Conservation (phyloP, 352 stramenopile genomes). For the Phytophthora citricola region DNA sequence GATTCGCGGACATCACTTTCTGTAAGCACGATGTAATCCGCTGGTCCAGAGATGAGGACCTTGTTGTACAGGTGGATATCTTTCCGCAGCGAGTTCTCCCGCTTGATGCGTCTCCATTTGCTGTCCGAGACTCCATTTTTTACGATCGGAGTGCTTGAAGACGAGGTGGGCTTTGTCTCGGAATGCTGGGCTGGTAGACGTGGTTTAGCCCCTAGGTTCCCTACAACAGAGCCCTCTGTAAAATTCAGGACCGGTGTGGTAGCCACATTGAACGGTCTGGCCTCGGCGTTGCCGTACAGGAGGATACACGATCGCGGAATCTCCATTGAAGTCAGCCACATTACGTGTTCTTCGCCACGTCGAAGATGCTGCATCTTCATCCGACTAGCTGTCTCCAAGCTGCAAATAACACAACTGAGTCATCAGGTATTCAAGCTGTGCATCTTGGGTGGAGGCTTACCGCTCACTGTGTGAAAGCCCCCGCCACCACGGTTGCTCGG, state of each 20-base stretch:
- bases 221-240: slow-evolving; percentile 48
- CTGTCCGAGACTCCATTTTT: slow-evolving; percentile 13
- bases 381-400: slow-evolving; percentile 41
- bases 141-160: slow-evolving; percentile 3
- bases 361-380: slow-evolving; percentile 50
- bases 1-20: slow-evolving; percentile 43
- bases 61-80: slow-evolving; percentile 48
- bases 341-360: slow-evolving; percentile 44
- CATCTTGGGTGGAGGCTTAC: slow-evolving; percentile 9
- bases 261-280: slow-evolving; percentile 40
- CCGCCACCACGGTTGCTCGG: slow-evolving; percentile 48
- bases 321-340: slow-evolving; percentile 51
- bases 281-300: slow-evolving; percentile 49
- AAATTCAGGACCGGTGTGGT: slow-evolving; percentile 40
- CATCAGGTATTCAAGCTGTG: not conserved
- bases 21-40: slow-evolving; percentile 50
- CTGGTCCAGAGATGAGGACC: slow-evolving; percentile 42
- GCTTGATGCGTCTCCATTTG: slow-evolving; percentile 51
- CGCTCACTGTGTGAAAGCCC: slow-evolving; percentile 43
- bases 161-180: slow-evolving; percentile 1
- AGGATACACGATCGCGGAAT: slow-evolving; percentile 45
- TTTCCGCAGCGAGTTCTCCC: slow-evolving; percentile 42
- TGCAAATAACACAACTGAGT: slow-evolving; percentile 7
- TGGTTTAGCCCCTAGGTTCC: slow-evolving; percentile 37
- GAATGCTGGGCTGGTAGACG: not conserved